Percentiles rank a stretch among this genome's conserved stretches.
These are phyloP conservation scores for Amborella trichopoda DNA, from an alignment of 164 flowering plant genomes.

Conservation along the genomic window DNA sequence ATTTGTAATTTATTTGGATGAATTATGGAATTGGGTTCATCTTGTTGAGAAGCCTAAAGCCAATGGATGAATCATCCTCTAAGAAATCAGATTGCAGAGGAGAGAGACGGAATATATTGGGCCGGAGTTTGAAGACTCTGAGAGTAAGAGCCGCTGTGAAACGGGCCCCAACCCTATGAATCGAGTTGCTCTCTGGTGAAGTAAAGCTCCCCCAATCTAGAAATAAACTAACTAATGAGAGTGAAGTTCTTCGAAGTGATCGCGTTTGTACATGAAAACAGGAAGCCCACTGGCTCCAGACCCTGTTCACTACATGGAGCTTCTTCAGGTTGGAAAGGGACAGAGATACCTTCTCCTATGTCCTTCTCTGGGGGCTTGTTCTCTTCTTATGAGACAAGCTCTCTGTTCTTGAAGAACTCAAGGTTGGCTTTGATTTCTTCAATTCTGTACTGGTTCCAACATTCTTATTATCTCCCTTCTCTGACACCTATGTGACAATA, in stretches of 20 bases:
- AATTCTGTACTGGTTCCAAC: constrained; percentile 23
- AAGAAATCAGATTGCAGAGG: constrained; percentile 49
- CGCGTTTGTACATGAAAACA: constrained; percentile 66
- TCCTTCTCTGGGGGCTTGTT: constrained; percentile 31
- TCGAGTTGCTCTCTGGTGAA: constrained; percentile 54
- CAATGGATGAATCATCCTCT: neutral
- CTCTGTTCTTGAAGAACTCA: constrained; percentile 61
- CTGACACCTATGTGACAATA: constrained; percentile 46
- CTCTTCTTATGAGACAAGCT: constrained; percentile 26
- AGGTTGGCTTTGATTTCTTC: constrained; percentile 34
- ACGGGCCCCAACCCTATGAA: constrained; percentile 65
- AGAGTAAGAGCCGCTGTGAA: constrained; percentile 79
- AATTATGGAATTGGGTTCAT: constrained; percentile 7
- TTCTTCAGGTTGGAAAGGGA: constrained; percentile 24
- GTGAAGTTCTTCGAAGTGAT: constrained; percentile 48
- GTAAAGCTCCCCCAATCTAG: constrained; percentile 67
- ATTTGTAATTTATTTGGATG: constrained; percentile 5
- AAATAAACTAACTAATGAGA: constrained; percentile 38
- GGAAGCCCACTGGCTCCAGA: constrained; percentile 61
- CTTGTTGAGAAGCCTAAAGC: constrained; percentile 6
- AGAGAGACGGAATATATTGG: constrained; percentile 51
- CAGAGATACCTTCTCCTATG: constrained; percentile 48
- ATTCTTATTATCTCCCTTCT: constrained; percentile 39
- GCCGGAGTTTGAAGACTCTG: constrained; percentile 67
- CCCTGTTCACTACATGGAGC: constrained; percentile 27